Evolutionary conservation across 1,139 yeast genomes (phyloP).

Genomic region (Geotrichum klebahnii): DNA sequence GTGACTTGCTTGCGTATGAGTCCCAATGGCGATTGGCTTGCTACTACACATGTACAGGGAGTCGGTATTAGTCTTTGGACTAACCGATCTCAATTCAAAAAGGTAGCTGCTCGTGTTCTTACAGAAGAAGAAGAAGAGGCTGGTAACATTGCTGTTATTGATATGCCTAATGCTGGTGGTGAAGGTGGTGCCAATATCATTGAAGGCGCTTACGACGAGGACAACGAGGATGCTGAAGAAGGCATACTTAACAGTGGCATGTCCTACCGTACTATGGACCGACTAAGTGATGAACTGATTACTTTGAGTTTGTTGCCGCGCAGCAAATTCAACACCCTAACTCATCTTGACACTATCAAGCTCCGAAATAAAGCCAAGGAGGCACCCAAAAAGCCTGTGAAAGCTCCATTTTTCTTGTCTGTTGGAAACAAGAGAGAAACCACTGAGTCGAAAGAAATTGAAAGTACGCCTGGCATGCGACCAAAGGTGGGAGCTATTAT

Average conservation of each 20-base stretch:
- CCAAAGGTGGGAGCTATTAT: constrained; percentile 16
- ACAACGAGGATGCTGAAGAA: constrained; percentile 28
- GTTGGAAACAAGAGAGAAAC: constrained; percentile 45
- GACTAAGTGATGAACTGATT: constrained; percentile 57
- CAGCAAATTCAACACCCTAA: constrained; percentile 68
- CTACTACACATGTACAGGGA: constrained; percentile 88
- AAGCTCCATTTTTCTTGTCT: constrained; percentile 75
- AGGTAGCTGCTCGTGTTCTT: constrained; percentile 66
- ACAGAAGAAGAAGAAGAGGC: constrained; percentile 54
- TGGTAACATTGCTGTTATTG: constrained; percentile 46
- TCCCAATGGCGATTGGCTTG: constrained; percentile 85
- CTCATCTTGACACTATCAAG: constrained; percentile 78
- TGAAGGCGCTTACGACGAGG: constrained; percentile 67
- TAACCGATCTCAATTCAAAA: constrained; percentile 76
- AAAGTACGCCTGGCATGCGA: constrained; percentile 26
- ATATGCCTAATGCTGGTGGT: constrained; percentile 76
- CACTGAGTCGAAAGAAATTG: constrained; percentile 45
- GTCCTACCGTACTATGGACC: constrained; percentile 57
- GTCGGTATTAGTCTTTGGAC: constrained; percentile 93
- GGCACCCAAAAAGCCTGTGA: constrained; percentile 80
- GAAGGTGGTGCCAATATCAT: constrained; percentile 71
- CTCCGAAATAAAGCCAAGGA: constrained; percentile 86
- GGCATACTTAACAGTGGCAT: constrained; percentile 24
- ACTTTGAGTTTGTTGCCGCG: constrained; percentile 78
- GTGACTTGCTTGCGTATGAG: constrained; percentile 79